Percentiles rank a stretch among this genome's conserved stretches.
Evolutionary conservation across 148 eudicot genomes (phyloP).

Genomic region (Camellia sinensis): DNA sequence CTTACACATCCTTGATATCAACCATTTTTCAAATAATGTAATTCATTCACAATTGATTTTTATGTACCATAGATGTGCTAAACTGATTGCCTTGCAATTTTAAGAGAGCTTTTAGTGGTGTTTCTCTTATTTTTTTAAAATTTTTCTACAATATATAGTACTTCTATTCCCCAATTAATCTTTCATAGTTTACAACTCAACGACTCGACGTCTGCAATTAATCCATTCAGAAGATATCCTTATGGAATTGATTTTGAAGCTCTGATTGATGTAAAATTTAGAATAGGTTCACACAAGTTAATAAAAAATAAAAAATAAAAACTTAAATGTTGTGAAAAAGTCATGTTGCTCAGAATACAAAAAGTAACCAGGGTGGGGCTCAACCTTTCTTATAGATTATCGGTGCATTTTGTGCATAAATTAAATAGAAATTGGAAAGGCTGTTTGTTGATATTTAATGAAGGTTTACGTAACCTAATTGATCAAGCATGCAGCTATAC

Average conservation of each 20-base stretch:
- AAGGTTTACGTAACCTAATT: background rate
- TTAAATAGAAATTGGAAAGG: background rate
- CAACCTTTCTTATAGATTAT: background rate
- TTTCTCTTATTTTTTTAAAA: background rate
- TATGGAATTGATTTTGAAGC: too few relatives aligned
- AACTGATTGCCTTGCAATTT: too few relatives aligned
- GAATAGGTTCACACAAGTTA: background rate
- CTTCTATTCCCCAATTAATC: background rate
- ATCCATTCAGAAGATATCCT: background rate
- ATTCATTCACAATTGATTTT: background rate
- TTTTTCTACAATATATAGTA: background rate
- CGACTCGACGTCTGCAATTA: background rate
- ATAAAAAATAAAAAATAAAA: too few relatives aligned
- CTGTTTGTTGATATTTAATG: background rate
- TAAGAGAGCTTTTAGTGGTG: too few relatives aligned
- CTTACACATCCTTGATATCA: background rate
- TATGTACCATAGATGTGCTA: too few relatives aligned
- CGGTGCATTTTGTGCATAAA: background rate
- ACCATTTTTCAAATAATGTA: background rate
- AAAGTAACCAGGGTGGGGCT: background rate
- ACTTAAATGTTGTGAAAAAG: background rate
- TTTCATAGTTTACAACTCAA: background rate
- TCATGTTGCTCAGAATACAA: background rate
- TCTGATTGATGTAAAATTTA: background rate
- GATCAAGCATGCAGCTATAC: conserved; percentile 4